Conservation (phyloP, 1,139 yeast genomes). For the Debaryomyces robertsiae region DNA sequence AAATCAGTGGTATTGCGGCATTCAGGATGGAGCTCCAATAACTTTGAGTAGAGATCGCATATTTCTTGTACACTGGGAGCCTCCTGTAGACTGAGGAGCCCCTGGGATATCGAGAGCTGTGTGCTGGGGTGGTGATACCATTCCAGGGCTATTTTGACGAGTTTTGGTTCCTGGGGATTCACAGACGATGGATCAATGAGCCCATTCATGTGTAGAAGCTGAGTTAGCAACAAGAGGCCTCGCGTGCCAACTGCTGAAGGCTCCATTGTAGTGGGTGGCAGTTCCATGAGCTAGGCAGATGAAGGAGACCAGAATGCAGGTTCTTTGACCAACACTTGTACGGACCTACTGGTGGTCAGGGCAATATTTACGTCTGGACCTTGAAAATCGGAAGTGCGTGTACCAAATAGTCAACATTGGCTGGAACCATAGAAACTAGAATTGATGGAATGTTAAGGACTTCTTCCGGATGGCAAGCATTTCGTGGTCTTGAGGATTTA, state of each 20-base stretch:
- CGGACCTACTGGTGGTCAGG: no score
- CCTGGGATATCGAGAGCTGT: slow-evolving; percentile 14
- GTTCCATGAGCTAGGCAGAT: not conserved
- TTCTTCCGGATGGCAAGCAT: not conserved
- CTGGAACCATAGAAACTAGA: no score
- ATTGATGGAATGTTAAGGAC: no score
- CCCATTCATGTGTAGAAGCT: slow-evolving; percentile 23
- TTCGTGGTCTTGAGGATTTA: not conserved
- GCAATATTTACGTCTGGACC: no score
- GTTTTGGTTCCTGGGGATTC: slow-evolving; percentile 9
- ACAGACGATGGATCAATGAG: slow-evolving; percentile 17
- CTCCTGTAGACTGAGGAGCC: slow-evolving; percentile 9
- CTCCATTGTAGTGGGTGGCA: slow-evolving; percentile 11
- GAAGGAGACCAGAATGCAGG: not conserved
- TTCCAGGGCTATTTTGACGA: slow-evolving; percentile 14
- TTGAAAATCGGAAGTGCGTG: slow-evolving; percentile 1
- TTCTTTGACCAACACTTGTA: no score
- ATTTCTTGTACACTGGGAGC: slow-evolving; percentile 18
- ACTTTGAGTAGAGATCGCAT: slow-evolving; percentile 18
- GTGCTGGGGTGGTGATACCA: slow-evolving; percentile 22
- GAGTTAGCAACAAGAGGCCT: slow-evolving; percentile 22
- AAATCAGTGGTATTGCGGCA: slow-evolving; percentile 23
- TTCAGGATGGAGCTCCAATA: slow-evolving; percentile 15
- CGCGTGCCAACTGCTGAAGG: slow-evolving; percentile 18
- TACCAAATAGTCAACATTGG: slow-evolving; percentile 17